Base-by-base conservation (phyloP, 2,329 filamentous ascomycete genomes). In the Botrytis deweyae region DNA sequence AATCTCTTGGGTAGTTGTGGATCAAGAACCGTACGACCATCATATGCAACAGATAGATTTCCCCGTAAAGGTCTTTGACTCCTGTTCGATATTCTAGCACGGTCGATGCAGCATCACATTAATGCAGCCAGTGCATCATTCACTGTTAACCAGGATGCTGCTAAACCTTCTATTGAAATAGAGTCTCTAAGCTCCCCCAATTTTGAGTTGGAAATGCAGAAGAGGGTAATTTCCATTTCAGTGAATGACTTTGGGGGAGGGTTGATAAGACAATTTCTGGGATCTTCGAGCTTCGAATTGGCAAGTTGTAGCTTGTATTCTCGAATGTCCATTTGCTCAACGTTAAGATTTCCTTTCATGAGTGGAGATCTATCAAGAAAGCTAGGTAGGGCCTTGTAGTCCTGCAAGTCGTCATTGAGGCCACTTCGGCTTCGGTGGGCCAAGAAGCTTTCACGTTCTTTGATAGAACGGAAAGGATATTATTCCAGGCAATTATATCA, bases 351-450 rank as follows among this genome's bases (percentile, higher is more conserved):
- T 38, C 69, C 69, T 8, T 14, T 25, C 69, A 55, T 65, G 16
- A 71, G 69, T 65, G 69, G 59, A 29, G 69, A 42, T 52, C 69
- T 42, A 16, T 71, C 59, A 49, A 71, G 44, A 49, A 40, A 71
- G 36, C 38, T 49, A 22, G 59, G 59, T 20, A 36, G 12, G 22
- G 65, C 20, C 44, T 33, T 22, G 33, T 6, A 40, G 20, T 42
- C 44, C 7, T 63, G 25, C 16, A 63, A 52, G 4, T 52, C n/a
- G 4, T 52, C n/a, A 25, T 25, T 7, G 14, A 22, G 33, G 25
- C 5, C 12, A 22, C 44, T 49, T 52, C 70, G 6, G 22, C 70
- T 65, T 72, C 61, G 22, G 59, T 36, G 16, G 59, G 36, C 70
- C 61, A 66, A 40, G 59, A 55, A 52, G 70, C 61, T 22, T 72